Percentiles rank a stretch among this genome's conserved stretches.
phyloP scores from a whole-genome alignment of 208 protist species.

The Trypanosoma cruzi region DNA sequence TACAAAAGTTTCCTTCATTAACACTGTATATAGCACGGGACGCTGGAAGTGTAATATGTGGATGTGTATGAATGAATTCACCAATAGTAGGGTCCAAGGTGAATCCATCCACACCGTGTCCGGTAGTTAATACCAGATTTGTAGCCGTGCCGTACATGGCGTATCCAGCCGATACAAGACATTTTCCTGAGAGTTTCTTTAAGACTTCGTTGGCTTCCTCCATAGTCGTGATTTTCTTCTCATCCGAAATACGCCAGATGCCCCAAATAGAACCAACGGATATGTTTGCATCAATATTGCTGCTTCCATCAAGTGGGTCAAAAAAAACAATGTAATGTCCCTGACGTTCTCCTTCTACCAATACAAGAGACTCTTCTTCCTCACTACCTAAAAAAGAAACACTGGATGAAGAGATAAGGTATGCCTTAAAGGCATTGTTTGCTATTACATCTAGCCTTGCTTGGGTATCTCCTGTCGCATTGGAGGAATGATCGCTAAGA shows the following conservation, averaged over 20 bases:
- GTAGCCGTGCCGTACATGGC: constrained; percentile 96
- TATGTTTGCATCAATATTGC: constrained; percentile 98
- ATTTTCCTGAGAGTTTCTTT: constrained; percentile 57
- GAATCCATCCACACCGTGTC: constrained; percentile 94
- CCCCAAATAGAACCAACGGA: constrained; percentile 95
- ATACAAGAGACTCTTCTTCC: constrained; percentile 79
- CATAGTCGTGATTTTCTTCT: constrained; percentile 75
- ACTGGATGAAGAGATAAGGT: constrained; percentile 75
- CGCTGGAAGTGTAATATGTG: constrained; percentile 90
- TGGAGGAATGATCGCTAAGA: constrained; percentile 42
- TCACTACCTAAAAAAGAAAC: constrained; percentile 79
- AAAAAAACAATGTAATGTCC: constrained; percentile 95
- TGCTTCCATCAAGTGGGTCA: constrained; percentile 96
- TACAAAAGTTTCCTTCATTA: constrained; percentile 94
- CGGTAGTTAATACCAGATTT: constrained; percentile 93
- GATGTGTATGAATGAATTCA: constrained; percentile 97
- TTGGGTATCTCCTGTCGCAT: constrained; percentile 84
- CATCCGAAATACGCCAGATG: constrained; percentile 82
- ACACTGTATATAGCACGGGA: constrained; percentile 96
- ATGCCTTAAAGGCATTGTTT: constrained; percentile 89
- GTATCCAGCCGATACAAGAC: constrained; percentile 92
- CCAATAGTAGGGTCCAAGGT: constrained; percentile 96
- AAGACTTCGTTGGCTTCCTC: constrained; percentile 79
- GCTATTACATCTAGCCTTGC: constrained; percentile 89
- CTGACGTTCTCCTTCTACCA: constrained; percentile 56